Evolutionary conservation across 1,284 basidiomycete species (phyloP).

Genomic region (Cryptococcus amylolentus): DNA sequence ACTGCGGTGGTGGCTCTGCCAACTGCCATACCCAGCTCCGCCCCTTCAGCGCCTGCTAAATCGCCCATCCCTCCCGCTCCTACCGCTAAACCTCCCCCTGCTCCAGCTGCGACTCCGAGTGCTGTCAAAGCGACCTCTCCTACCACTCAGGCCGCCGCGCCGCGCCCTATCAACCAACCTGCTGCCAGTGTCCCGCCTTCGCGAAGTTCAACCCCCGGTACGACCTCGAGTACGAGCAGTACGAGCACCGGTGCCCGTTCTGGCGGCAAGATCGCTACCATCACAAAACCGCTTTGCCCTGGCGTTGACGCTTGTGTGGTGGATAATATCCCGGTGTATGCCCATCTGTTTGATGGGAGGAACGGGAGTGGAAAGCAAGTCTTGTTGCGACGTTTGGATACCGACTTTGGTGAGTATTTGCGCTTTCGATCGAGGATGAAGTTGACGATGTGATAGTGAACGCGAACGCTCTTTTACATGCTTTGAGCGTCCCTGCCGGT

Average conservation of each 20-base stretch:
- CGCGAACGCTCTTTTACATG: slow-evolving; percentile 36
- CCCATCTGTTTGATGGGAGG: slow-evolving; percentile 28
- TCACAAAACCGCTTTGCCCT: slow-evolving; percentile 36
- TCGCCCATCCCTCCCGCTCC: background rate
- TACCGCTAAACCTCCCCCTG: background rate
- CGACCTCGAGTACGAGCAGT: slow-evolving; percentile 2
- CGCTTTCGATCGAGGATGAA: background rate
- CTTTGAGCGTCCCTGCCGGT: slow-evolving; percentile 28
- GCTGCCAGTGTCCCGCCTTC: slow-evolving; percentile 2
- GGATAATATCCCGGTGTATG: slow-evolving; percentile 45
- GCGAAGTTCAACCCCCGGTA: background rate
- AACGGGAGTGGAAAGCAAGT: slow-evolving; percentile 19
- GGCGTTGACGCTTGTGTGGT: slow-evolving; percentile 43
- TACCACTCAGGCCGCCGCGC: slow-evolving; percentile 2
- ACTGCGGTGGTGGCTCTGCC: slow-evolving; percentile 10
- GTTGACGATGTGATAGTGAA: slow-evolving; percentile 28
- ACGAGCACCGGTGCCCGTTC: slow-evolving; percentile 2
- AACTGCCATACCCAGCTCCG: background rate
- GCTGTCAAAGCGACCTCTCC: slow-evolving; percentile 2
- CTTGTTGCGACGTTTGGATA: slow-evolving; percentile 39
- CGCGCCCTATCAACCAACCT: background rate
- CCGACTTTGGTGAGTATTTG: slow-evolving; percentile 38
- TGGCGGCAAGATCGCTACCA: slow-evolving; percentile 13
- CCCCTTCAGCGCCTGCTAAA: no score
- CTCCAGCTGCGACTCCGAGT: background rate